Percentiles rank a stretch among this genome's conserved stretches.
phyloP scores from a whole-genome alignment of 2,329 filamentous ascomycete species.

The Aureobasidium sp. region DNA sequence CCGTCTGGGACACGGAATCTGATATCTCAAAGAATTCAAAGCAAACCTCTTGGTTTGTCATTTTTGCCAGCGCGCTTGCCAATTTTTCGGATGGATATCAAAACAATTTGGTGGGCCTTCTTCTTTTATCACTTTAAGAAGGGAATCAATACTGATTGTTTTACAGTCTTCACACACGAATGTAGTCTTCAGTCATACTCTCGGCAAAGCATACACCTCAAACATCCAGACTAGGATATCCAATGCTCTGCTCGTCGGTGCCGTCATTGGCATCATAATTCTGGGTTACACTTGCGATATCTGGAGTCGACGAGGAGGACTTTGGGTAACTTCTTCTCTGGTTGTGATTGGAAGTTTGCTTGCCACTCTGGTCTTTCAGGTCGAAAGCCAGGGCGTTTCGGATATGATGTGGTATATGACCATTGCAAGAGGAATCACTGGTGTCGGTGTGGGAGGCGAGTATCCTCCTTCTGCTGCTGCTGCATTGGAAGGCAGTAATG shows the following conservation, averaged over 20 bases:
- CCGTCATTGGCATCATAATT: slow-evolving; percentile 26
- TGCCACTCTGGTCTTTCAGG: slow-evolving; percentile 30
- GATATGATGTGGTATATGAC: slow-evolving; percentile 49
- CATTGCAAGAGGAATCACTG: slow-evolving; percentile 37
- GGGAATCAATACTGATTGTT: too few relatives aligned
- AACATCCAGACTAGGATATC: slow-evolving; percentile 24
- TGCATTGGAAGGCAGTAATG: slow-evolving; percentile 41
- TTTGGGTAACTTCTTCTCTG: slow-evolving; percentile 25
- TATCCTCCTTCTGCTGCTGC: slow-evolving; percentile 41
- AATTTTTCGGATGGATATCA: slow-evolving; percentile 29
- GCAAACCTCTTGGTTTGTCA: slow-evolving; percentile 9
- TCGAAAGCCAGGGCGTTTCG: slow-evolving; percentile 19
- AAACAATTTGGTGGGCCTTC: slow-evolving; percentile 19
- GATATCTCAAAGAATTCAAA: background rate
- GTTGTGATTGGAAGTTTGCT: slow-evolving; percentile 27
- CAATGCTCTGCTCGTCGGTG: slow-evolving; percentile 27
- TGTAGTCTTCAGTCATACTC: slow-evolving; percentile 25
- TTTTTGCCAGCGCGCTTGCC: slow-evolving; percentile 21
- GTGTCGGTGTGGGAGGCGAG: slow-evolving; percentile 33
- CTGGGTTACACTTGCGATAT: slow-evolving; percentile 26
- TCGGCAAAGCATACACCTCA: slow-evolving; percentile 24
- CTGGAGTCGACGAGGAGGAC: slow-evolving; percentile 25
- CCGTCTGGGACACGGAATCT: background rate
- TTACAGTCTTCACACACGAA: slow-evolving; percentile 23
- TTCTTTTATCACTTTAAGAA: background rate